These are phyloP conservation scores for Phialemonium atrogriseum DNA, from an alignment of 2,329 filamentous ascomycete species.

Conservation along the genomic window DNA sequence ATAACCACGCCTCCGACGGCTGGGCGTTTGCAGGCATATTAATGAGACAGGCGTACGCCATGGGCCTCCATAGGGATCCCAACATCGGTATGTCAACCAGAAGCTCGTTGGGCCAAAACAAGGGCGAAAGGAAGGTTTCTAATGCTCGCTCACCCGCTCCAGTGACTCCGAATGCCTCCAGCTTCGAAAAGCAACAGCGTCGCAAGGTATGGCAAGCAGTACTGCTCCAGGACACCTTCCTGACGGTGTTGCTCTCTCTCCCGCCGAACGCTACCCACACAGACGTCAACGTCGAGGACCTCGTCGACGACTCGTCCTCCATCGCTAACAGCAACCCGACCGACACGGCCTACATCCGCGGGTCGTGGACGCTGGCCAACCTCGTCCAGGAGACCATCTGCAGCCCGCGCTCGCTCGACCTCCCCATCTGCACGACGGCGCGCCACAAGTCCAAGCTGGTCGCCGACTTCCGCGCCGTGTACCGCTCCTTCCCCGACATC, in stretches of 20 bases:
- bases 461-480: conserved; percentile 60
- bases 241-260: conserved; percentile 69
- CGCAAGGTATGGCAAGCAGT: conserved; percentile 79
- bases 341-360: conserved; percentile 63
- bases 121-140: too few species aligned
- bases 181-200: conserved; percentile 69
- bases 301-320: conserved; percentile 53
- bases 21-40: conserved; percentile 76
- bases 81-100: conserved; percentile 58
- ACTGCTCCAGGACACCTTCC: conserved; percentile 71
- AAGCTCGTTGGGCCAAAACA: too few species aligned
- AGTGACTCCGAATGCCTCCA: conserved; percentile 56
- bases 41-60: conserved; percentile 70
- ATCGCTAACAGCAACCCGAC: conserved; percentile 54
- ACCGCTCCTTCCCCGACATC: conserved; percentile 62
- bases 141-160: conserved; percentile 1
- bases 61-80: conserved; percentile 73
- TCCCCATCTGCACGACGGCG: conserved; percentile 61
- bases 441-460: conserved; percentile 64
- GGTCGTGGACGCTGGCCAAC: conserved; percentile 72
- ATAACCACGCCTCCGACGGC: conserved; percentile 75
- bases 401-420: conserved; percentile 62
- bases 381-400: conserved; percentile 71
- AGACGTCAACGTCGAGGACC: conserved; percentile 67
- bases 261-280: conserved; percentile 73